Evolutionary conservation across 305 asterid genomes (phyloP).

Genomic region (Fraxinus xanthoxyloides): DNA sequence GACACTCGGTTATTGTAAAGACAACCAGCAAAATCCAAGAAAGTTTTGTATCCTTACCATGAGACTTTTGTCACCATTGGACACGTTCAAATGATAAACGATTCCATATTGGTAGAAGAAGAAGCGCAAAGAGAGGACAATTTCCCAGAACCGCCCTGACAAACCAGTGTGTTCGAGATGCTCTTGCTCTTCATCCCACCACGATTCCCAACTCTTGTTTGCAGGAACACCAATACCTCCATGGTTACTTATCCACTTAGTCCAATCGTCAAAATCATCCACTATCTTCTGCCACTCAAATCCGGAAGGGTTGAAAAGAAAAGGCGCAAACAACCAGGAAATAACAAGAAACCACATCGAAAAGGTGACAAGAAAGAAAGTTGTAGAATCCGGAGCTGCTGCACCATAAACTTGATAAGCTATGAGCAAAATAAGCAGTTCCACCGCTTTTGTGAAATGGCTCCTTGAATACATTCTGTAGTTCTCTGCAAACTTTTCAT

Average conservation of each 20-base stretch:
- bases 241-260: conserved; percentile 20
- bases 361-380: neutral
- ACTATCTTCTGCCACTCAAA: conserved; percentile 28
- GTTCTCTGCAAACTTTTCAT: conserved; percentile 30
- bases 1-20: neutral
- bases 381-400: conserved; percentile 6
- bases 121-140: conserved; percentile 20
- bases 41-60: neutral
- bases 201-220: conserved; percentile 24
- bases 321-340: conserved; percentile 25
- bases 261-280: conserved; percentile 24
- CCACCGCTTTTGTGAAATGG: conserved; percentile 30
- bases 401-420: conserved; percentile 18
- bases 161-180: conserved; percentile 19
- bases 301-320: conserved; percentile 27
- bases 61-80: conserved; percentile 15
- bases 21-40: neutral
- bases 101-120: conserved; percentile 25
- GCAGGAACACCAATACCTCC: conserved; percentile 23
- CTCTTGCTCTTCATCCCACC: conserved; percentile 29
- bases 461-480: conserved; percentile 31
- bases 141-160: conserved; percentile 17
- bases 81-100: conserved; percentile 19
- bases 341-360: conserved; percentile 28
- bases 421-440: conserved; percentile 20